A percentile compares a stretch with the other conserved stretches of the same genome.
phyloP scores from a whole-genome alignment of 23 red algal species.

The Gracilaria gracilis region DNA sequence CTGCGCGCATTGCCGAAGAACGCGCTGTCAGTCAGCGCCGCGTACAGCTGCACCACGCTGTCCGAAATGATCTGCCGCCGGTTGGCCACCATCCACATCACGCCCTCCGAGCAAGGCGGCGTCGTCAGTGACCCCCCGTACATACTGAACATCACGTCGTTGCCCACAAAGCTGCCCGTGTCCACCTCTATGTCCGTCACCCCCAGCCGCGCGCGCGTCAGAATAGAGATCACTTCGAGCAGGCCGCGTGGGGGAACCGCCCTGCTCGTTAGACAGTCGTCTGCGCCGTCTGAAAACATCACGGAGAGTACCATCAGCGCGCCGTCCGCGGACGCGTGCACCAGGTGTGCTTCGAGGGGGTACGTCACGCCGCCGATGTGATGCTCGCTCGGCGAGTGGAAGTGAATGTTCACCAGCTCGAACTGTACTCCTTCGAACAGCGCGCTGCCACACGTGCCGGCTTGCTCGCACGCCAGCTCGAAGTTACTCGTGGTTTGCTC shows the following conservation, averaged over 20 bases:
- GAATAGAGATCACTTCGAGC: background rate
- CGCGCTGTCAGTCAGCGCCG: too few species aligned
- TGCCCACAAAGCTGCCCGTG: background rate
- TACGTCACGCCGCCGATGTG: constrained; percentile 30
- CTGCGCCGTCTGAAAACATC: constrained; percentile 1
- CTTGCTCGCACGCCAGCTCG: background rate
- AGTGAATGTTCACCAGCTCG: constrained; percentile 54
- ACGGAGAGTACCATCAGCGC: constrained; percentile 31
- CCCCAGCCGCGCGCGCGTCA: background rate
- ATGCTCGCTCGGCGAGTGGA: constrained; percentile 45
- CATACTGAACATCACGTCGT: background rate
- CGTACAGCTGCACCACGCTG: background rate
- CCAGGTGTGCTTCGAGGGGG: constrained; percentile 57
- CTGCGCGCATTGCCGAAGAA: too few species aligned
- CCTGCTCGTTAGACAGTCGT: background rate
- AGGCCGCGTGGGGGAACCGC: background rate
- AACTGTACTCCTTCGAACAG: background rate
- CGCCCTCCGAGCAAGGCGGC: constrained; percentile 71
- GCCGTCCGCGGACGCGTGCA: constrained; percentile 36
- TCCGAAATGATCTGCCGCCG: background rate
- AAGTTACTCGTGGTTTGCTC: background rate
- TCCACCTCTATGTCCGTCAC: background rate
- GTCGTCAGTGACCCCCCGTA: constrained; percentile 60
- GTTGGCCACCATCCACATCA: constrained; percentile 40
- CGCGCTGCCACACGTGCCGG: background rate